These are phyloP conservation scores for Buxus sempervirens DNA, from an alignment of 164 flowering plant genomes.

Conservation along the genomic window DNA sequence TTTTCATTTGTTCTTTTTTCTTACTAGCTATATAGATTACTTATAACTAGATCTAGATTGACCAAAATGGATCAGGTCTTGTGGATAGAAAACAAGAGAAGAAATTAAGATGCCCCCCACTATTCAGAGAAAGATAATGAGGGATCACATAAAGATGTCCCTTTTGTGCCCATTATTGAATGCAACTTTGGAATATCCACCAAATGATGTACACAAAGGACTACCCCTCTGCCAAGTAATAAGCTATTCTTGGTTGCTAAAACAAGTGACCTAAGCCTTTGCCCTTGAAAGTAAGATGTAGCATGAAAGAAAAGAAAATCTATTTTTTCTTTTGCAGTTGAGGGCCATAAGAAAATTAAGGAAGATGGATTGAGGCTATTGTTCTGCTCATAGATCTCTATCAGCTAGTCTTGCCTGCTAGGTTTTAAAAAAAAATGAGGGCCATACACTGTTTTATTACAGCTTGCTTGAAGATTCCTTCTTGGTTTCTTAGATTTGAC, in stretches of 20 bases:
- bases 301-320: slow-evolving; percentile 8
- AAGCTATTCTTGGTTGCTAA: slow-evolving; percentile 11
- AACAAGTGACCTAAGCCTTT: slow-evolving; percentile 9
- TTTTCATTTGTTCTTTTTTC: neutral
- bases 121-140: slow-evolving; percentile 8
- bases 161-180: neutral
- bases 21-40: too few relatives aligned
- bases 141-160: neutral
- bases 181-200: neutral
- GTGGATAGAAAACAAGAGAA: neutral
- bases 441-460: slow-evolving; percentile 6
- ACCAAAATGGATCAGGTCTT: neutral
- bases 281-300: slow-evolving; percentile 1
- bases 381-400: too few relatives aligned
- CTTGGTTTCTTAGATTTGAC: slow-evolving; percentile 16
- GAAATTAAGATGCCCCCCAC: slow-evolving; percentile 14
- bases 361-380: slow-evolving; percentile 1
- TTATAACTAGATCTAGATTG: too few relatives aligned
- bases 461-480: slow-evolving; percentile 11
- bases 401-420: slow-evolving; percentile 6
- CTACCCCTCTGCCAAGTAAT: neutral
- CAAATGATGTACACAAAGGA: neutral
- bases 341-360: too few relatives aligned
- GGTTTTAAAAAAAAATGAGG: too few relatives aligned
- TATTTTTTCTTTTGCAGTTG: slow-evolving; percentile 9